phyloP scores from a whole-genome alignment of 371 early-diverging fungal genomes.

The Nematocida sp. region DNA sequence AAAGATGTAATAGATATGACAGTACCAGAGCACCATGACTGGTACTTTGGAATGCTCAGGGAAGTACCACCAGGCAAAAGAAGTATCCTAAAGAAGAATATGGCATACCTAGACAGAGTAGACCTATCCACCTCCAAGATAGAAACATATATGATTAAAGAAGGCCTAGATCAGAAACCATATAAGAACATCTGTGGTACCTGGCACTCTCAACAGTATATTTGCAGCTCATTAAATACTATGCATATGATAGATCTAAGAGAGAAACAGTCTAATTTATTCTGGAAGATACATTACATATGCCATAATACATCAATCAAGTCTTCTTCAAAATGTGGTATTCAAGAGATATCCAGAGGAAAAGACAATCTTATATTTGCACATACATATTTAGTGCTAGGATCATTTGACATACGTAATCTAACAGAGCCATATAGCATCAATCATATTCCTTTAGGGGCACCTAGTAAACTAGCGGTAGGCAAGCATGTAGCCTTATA shows the following conservation, averaged over 20 bases:
- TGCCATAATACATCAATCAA: neutral
- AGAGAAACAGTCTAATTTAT: constrained; percentile 17
- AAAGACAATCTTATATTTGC: neutral
- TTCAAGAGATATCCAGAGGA: neutral
- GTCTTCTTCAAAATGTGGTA: neutral
- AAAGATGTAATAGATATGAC: constrained; percentile 16
- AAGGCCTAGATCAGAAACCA: neutral
- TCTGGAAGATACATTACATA: neutral
- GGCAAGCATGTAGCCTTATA: constrained; percentile 28
- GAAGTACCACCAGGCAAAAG: neutral
- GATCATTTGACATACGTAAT: constrained; percentile 21
- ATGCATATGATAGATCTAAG: neutral
- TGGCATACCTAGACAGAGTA: constrained; percentile 8
- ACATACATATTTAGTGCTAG: neutral
- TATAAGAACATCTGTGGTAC: constrained; percentile 3
- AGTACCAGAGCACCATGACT: neutral
- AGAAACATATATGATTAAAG: neutral
- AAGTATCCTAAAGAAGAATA: neutral
- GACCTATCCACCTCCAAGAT: constrained; percentile 24
- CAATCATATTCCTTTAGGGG: neutral
- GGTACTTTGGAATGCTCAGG: constrained; percentile 7
- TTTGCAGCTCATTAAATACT: neutral
- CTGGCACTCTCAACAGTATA: constrained; percentile 48
- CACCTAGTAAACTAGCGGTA: neutral
- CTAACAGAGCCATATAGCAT: neutral